phyloP scores from a whole-genome alignment of 1,284 basidiomycete genomes.

The Sphagnurus paluster region DNA sequence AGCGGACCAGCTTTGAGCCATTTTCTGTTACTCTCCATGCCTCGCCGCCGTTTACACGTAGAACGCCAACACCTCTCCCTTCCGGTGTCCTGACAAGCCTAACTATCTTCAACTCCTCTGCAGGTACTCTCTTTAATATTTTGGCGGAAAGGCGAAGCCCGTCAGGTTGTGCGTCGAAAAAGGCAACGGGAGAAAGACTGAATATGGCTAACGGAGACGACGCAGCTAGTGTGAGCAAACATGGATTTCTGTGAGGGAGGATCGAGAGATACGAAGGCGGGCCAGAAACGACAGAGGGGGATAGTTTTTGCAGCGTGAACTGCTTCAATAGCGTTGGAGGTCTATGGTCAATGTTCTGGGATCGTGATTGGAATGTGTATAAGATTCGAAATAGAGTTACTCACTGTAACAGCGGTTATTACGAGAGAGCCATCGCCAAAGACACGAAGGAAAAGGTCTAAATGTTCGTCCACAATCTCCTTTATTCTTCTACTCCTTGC shows the following conservation, averaged over 20 bases:
- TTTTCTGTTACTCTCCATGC: slow-evolving; percentile 55
- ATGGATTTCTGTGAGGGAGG: slow-evolving; percentile 46
- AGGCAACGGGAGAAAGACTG: slow-evolving; percentile 51
- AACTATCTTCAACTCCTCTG: slow-evolving; percentile 52
- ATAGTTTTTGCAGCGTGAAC: slow-evolving; percentile 68
- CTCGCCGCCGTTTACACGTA: slow-evolving; percentile 60
- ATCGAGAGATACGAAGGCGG: slow-evolving; percentile 54
- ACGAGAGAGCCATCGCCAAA: slow-evolving; percentile 70
- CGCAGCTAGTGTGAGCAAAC: slow-evolving; percentile 56
- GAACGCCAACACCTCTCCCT: slow-evolving; percentile 67
- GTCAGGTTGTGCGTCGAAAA: slow-evolving; percentile 59
- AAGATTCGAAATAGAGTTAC: slow-evolving; percentile 27
- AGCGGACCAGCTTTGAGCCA: slow-evolving; percentile 44
- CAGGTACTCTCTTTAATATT: slow-evolving; percentile 37
- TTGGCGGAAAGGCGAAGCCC: slow-evolving; percentile 46
- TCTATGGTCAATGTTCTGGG: slow-evolving; percentile 84
- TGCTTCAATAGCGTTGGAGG: slow-evolving; percentile 85
- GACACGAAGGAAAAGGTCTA: slow-evolving; percentile 79
- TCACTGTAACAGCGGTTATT: slow-evolving; percentile 73
- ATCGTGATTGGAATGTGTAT: slow-evolving; percentile 4
- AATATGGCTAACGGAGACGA: slow-evolving; percentile 61
- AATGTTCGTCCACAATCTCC: slow-evolving; percentile 67
- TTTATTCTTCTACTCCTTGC: slow-evolving; percentile 46
- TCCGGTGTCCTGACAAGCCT: slow-evolving; percentile 75
- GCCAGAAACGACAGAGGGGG: slow-evolving; percentile 45